These are phyloP conservation scores for Solanum medicagineum DNA, from an alignment of 257 asterid species.

Conservation along the genomic window DNA sequence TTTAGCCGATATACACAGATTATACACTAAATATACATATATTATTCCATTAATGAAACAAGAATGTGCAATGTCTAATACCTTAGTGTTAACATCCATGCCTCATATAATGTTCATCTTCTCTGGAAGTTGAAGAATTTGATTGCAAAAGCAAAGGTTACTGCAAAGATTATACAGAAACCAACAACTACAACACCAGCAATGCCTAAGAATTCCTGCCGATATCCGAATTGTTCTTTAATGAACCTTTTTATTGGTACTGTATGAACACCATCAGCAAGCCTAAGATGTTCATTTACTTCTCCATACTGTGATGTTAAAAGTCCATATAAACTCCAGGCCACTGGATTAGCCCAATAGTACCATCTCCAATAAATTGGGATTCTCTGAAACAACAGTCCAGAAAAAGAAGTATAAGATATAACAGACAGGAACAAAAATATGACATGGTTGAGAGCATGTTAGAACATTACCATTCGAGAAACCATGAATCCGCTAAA, in stretches of 20 bases:
- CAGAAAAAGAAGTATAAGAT: too few relatives aligned
- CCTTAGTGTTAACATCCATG: background rate
- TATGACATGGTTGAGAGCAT: background rate
- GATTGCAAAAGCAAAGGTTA: conserved; percentile 61
- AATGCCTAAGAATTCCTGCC: conserved; percentile 52
- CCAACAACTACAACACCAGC: conserved; percentile 51
- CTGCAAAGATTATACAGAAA: conserved; percentile 52
- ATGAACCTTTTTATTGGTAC: conserved; percentile 46
- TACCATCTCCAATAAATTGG: conserved; percentile 99
- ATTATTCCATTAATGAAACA: background rate
- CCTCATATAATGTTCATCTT: conserved; percentile 20
- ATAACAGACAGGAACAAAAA: too few relatives aligned
- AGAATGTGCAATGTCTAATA: background rate
- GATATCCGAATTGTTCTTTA: conserved; percentile 49
- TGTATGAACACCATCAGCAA: conserved; percentile 38
- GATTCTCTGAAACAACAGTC: conserved; percentile 39
- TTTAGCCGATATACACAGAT: background rate
- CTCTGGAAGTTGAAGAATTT: conserved; percentile 67
- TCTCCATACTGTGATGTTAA: conserved; percentile 79
- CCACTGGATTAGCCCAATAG: conserved; percentile 82
- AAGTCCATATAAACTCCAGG: conserved; percentile 82
- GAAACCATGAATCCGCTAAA: conserved; percentile 78
- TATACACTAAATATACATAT: background rate
- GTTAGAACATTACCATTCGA: conserved; percentile 26
- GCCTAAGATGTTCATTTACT: conserved; percentile 25